phyloP scores from a whole-genome alignment of 2,329 filamentous ascomycete genomes.

The Aspergillus neotritici region DNA sequence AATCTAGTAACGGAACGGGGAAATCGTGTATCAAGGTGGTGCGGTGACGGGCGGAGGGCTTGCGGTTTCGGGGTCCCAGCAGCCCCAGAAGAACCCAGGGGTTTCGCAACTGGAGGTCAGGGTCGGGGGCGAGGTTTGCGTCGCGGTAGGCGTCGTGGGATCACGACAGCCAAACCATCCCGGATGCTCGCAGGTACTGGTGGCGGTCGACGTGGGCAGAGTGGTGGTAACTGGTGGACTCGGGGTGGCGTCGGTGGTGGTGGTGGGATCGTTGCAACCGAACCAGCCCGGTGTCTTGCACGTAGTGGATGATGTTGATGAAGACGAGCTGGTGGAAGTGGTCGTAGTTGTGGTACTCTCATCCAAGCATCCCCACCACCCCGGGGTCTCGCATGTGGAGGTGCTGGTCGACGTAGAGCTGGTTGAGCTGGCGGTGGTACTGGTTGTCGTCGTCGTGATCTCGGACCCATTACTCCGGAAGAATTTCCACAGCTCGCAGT shows the following conservation, averaged over 20 bases:
- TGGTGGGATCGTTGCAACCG: conserved; percentile 36
- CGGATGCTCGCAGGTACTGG: conserved; percentile 22
- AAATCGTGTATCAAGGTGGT: conserved; percentile 2
- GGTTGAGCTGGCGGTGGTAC: conserved; percentile 27
- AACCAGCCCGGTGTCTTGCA: conserved; percentile 37
- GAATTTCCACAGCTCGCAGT: conserved; percentile 92
- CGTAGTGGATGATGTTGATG: conserved; percentile 29
- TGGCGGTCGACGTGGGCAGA: conserved; percentile 13
- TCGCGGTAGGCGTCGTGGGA: conserved; percentile 15
- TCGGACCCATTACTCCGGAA: conserved; percentile 87
- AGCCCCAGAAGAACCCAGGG: conserved; percentile 55
- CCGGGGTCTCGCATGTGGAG: conserved; percentile 38
- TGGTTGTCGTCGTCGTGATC: conserved; percentile 49
- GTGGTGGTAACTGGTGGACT: conserved; percentile 15
- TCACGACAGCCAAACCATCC: conserved; percentile 36
- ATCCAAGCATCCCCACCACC: conserved; percentile 42
- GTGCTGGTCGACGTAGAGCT: conserved; percentile 31
- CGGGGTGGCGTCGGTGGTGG: conserved; percentile 17
- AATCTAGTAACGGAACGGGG: too few species aligned
- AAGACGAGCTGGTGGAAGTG: conserved; percentile 21
- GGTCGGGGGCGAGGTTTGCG: conserved; percentile 11
- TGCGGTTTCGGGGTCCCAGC: conserved; percentile 39
- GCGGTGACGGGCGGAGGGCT: conserved; percentile 28
- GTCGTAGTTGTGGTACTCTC: conserved; percentile 28
- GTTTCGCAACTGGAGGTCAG: conserved; percentile 39